A percentile compares a stretch with the other conserved stretches of the same genome.
These are phyloP conservation scores for Mortierella sp. DNA, from an alignment of 371 early-diverging fungal genomes.

Conservation along the genomic window DNA sequence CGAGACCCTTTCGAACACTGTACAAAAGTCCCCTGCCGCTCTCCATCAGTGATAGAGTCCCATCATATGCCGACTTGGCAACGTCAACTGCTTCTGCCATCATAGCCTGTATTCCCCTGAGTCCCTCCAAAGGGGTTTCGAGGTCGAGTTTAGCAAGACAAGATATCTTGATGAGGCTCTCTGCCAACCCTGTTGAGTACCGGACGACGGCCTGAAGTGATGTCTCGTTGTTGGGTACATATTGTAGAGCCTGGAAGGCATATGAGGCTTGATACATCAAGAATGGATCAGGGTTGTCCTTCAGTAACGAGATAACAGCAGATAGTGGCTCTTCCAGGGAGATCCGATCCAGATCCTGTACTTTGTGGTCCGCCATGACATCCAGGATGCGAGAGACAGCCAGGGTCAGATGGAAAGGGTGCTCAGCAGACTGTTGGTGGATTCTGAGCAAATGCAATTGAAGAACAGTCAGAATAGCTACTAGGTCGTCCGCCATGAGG, in stretches of 20 bases:
- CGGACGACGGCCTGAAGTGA: background rate
- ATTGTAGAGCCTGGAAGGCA: slow-evolving; percentile 23
- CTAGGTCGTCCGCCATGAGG: slow-evolving; percentile 3
- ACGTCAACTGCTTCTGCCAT: background rate
- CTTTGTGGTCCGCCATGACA: background rate
- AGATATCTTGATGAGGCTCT: background rate
- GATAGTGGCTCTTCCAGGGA: background rate
- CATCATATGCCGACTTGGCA: background rate
- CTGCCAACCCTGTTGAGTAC: background rate
- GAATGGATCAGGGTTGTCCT: slow-evolving; percentile 12
- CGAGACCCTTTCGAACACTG: background rate
- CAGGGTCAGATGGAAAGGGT: slow-evolving; percentile 8
- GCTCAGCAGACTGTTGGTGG: too few species aligned
- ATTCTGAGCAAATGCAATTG: too few species aligned
- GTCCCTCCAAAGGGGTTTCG: background rate
- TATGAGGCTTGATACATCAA: slow-evolving; percentile 18
- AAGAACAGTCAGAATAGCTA: slow-evolving; percentile 5
- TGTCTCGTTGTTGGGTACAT: slow-evolving; percentile 18
- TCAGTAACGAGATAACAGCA: background rate
- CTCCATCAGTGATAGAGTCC: background rate
- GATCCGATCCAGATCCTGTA: slow-evolving; percentile 12
- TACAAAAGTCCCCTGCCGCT: background rate
- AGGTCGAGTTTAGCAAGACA: slow-evolving; percentile 12
- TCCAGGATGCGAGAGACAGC: slow-evolving; percentile 9
- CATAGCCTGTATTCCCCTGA: background rate